Conservation (phyloP, 2,329 filamentous ascomycete species). For the Alternaria brassicicola region DNA sequence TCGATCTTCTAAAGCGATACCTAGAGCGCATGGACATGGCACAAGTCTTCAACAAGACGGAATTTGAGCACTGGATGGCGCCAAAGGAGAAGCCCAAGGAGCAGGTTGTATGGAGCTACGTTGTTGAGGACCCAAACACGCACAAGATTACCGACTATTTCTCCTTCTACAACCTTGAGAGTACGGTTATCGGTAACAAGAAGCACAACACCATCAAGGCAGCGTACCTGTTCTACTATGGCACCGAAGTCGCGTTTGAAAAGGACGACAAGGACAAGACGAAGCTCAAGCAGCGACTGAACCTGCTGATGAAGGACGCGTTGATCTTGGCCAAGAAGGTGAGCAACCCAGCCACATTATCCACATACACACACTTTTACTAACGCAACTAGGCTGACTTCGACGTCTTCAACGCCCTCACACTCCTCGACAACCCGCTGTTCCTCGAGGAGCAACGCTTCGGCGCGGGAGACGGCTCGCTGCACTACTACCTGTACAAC, state of each 20-base stretch:
- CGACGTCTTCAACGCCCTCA: slow-evolving; percentile 96
- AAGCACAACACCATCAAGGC: slow-evolving; percentile 82
- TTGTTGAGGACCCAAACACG: slow-evolving; percentile 73
- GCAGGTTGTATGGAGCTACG: slow-evolving; percentile 91
- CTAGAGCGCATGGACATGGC: slow-evolving; percentile 81
- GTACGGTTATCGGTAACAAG: slow-evolving; percentile 82
- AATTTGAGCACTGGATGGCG: slow-evolving; percentile 87
- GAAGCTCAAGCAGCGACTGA: slow-evolving; percentile 78
- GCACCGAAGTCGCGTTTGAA: slow-evolving; percentile 76
- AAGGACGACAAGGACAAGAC: slow-evolving; percentile 55
- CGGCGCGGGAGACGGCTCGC: slow-evolving; percentile 87
- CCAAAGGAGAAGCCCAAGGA: slow-evolving; percentile 64
- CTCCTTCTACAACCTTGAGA: slow-evolving; percentile 95
- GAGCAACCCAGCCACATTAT: slow-evolving; percentile 23
- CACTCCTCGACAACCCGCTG: slow-evolving; percentile 88
- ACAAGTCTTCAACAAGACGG: slow-evolving; percentile 78
- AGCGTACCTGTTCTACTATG: slow-evolving; percentile 98
- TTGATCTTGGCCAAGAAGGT: slow-evolving; percentile 84
- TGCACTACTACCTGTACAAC: slow-evolving; percentile 98
- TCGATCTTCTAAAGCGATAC: slow-evolving; percentile 77
- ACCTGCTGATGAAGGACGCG: slow-evolving; percentile 80
- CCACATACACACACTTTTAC: background rate
- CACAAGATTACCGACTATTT: slow-evolving; percentile 94
- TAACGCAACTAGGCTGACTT: slow-evolving; percentile 65
- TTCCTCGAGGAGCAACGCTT: slow-evolving; percentile 96